Conservation (phyloP, 2,329 filamentous ascomycete genomes). For the Coleophoma cylindrospora region DNA sequence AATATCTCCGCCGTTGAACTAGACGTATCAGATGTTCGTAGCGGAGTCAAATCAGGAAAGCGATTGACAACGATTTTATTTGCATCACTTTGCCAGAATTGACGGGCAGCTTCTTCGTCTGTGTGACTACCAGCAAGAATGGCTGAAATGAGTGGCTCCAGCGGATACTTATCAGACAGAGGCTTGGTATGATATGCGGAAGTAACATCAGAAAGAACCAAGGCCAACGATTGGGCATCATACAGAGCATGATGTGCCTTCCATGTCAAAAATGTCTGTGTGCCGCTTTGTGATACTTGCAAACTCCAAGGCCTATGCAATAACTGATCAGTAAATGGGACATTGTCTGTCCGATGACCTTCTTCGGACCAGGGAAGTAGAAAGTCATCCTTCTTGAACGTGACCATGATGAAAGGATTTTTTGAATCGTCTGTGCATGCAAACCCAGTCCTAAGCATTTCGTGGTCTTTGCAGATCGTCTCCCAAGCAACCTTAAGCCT, state of each 20-base stretch:
- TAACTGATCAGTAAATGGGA: constrained; percentile 2
- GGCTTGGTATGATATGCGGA: constrained; percentile 28
- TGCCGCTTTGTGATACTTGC: constrained; percentile 4
- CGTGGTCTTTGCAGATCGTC: constrained; percentile 46
- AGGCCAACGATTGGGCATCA: constrained; percentile 69
- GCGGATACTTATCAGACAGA: constrained; percentile 20
- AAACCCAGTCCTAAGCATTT: constrained; percentile 76
- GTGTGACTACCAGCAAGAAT: constrained; percentile 34
- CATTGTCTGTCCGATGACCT: not conserved
- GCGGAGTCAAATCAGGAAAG: constrained; percentile 74
- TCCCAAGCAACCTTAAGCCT: constrained; percentile 55
- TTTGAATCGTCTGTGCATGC: constrained; percentile 52
- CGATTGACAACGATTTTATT: constrained; percentile 52
- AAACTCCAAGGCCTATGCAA: constrained; percentile 22
- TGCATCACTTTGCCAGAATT: constrained; percentile 61
- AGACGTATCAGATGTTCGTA: constrained; percentile 32
- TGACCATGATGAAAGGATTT: constrained; percentile 70
- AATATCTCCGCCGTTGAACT: constrained; percentile 29
- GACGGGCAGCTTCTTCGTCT: constrained; percentile 27
- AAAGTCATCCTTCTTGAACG: constrained; percentile 37
- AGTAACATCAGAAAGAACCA: constrained; percentile 57
- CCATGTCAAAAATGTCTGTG: constrained; percentile 14
- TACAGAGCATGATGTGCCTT: constrained; percentile 72
- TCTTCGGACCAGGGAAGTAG: constrained; percentile 34
- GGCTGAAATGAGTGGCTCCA: constrained; percentile 36